A percentile compares a stretch with the other conserved stretches of the same genome.
Conservation (phyloP, 2,329 filamentous ascomycete genomes). For the Ramularia endophylla region DNA sequence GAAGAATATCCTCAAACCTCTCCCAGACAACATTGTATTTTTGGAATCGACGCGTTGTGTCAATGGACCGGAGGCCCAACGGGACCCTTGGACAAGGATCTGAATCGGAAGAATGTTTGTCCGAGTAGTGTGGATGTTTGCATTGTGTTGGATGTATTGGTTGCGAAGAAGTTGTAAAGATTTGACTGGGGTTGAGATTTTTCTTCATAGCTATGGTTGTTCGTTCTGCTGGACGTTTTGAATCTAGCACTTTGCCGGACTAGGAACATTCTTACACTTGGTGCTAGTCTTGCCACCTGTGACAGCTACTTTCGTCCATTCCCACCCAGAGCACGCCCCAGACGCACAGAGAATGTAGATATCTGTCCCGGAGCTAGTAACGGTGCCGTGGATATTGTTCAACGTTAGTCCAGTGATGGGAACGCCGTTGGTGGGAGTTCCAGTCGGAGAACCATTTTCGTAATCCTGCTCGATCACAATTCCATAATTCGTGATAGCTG, state of each 20-base stretch:
- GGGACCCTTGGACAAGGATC: constrained; percentile 54
- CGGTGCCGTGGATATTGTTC: constrained; percentile 40
- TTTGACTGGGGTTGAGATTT: too few species aligned
- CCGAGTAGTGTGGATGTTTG: constrained; percentile 45
- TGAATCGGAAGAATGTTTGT: constrained; percentile 53
- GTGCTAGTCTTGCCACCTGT: too few species aligned
- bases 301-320: too few species aligned
- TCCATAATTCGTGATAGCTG: constrained; percentile 47
- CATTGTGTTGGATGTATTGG: constrained; percentile 16
- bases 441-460: constrained; percentile 41
- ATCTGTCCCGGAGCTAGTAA: too few species aligned
- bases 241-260: too few species aligned
- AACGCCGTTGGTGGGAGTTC: constrained; percentile 45
- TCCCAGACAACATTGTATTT: constrained; percentile 42
- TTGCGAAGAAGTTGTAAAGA: constrained; percentile 3
- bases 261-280: too few species aligned
- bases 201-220: too few species aligned
- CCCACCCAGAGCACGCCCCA: too few species aligned
- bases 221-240: too few species aligned
- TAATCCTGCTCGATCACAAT: constrained; percentile 57
- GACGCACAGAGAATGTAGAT: too few species aligned
- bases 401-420: constrained; percentile 49
- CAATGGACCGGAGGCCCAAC: constrained; percentile 55
- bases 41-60: constrained; percentile 31
- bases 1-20: constrained; percentile 50